Base-by-base conservation (phyloP, 345 rosid species). In the Salix viminalis region DNA sequence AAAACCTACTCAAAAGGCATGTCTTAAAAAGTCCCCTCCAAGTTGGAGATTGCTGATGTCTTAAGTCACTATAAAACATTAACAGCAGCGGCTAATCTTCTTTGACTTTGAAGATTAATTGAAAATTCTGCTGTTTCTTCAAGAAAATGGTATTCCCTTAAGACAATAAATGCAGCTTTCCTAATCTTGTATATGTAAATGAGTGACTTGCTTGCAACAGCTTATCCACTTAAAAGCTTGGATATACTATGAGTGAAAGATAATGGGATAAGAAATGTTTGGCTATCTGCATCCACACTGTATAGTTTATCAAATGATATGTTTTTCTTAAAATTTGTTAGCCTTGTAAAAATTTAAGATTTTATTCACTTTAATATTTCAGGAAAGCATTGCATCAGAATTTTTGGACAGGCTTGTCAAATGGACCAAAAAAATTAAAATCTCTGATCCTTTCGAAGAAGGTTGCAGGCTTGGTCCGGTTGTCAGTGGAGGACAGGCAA, bases 401-500 rank as follows among this genome's bases (percentile, higher is more conserved):
- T 91, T 93, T 86, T 37, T 90, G 68, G 91, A 88, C 81, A 88
- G 81, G 85, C 89, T 91, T 78, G 94, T 89, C 56, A 85, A 89
- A 75, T 93, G 99, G 98, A 79, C 84, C 79, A 86, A 90, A 81
- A 93, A 89, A 73, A 84, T 95, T 71, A 91, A 93, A 83, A 89
- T 95, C 66, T 91, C 97, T n/a, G 94, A 93, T 87, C 99, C 94
- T 62, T 80, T 95, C 8, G 94, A 91, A 89, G 97, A 90, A 82
- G 96, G 92, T 67, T 95, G 97, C 87, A 89, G 91, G 87, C 91
- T 95, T 83, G 99, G 99, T 44, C 97, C 99, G 5, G 88, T 95
- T 79, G 92, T 93, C 76, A 93, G 98, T 32, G 81, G 42, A 83
- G 90, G 92, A 18, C 99, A 93, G 95, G 99, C 92, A 83, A 81